Conservation (phyloP, 2,329 filamentous ascomycete species). For the Colletotrichum sp. region DNA sequence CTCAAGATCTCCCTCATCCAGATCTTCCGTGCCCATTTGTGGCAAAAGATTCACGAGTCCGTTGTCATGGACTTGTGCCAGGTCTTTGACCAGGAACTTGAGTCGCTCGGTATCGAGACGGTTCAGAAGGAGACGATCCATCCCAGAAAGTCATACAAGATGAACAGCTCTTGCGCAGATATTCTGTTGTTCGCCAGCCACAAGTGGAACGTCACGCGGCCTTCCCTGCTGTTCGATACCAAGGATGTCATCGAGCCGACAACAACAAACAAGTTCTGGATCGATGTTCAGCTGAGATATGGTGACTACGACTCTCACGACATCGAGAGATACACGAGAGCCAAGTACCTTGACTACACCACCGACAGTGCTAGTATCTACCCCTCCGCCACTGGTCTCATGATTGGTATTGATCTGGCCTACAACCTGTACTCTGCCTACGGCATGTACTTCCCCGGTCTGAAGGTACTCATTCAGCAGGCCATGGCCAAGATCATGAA, state of each 20-base stretch:
- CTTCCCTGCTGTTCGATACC: slow-evolving; percentile 92
- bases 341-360: slow-evolving; percentile 98
- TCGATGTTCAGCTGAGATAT: slow-evolving; percentile 95
- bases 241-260: slow-evolving; percentile 94
- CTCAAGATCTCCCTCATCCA: slow-evolving; percentile 98
- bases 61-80: slow-evolving; percentile 99
- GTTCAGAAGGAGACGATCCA: slow-evolving; percentile 99
- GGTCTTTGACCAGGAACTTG: slow-evolving; percentile 96
- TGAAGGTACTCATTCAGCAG: slow-evolving; percentile 95
- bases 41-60: slow-evolving; percentile 99
- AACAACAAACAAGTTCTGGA: slow-evolving; percentile 99
- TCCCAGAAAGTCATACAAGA: slow-evolving; percentile 99
- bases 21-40: slow-evolving; percentile 99
- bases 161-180: slow-evolving; percentile 99
- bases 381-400: slow-evolving; percentile 92
- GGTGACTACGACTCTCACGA: slow-evolving; percentile 99
- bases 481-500: slow-evolving; percentile 99
- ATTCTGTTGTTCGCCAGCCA: slow-evolving; percentile 96
- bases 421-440: slow-evolving; percentile 99
- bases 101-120: slow-evolving; percentile 93
- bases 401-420: slow-evolving; percentile 96
- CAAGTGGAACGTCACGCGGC: slow-evolving; percentile 97
- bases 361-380: slow-evolving; percentile 99
- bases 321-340: slow-evolving; percentile 95
- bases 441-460: slow-evolving; percentile 96